These are phyloP conservation scores for Logfia minima DNA, from an alignment of 129 eudicot species.

Conservation along the genomic window DNA sequence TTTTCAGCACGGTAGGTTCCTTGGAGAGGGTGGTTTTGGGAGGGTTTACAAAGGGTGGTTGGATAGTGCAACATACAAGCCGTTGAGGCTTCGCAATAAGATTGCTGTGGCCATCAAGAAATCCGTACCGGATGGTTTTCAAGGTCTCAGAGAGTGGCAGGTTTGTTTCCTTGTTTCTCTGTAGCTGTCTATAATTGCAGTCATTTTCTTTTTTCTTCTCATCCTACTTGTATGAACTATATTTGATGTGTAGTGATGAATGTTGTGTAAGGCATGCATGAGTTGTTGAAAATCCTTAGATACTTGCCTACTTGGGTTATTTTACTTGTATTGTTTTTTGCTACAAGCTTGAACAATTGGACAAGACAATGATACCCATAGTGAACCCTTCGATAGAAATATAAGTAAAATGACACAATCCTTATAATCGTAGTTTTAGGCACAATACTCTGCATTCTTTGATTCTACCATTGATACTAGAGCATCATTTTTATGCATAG, in stretches of 20 bases:
- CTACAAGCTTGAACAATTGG: neutral
- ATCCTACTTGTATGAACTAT: neutral
- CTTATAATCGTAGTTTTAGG: neutral
- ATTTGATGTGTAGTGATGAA: neutral
- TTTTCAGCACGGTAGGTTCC: constrained; percentile 44
- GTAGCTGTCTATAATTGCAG: neutral
- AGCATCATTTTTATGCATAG: neutral
- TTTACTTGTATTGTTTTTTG: neutral
- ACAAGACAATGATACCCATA: neutral
- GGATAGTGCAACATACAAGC: constrained; percentile 50
- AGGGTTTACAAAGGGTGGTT: constrained; percentile 42
- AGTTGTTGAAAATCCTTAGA: neutral
- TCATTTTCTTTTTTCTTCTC: neutral
- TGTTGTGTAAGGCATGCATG: neutral
- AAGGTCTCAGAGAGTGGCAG: constrained; percentile 83
- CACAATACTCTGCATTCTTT: neutral
- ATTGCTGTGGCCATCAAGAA: constrained; percentile 67
- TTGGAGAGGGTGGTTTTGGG: constrained; percentile 80
- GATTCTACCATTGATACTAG: neutral
- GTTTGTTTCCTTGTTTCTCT: constrained; percentile 25
- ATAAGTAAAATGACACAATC: neutral
- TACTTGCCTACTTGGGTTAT: neutral
- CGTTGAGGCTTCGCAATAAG: constrained; percentile 45
- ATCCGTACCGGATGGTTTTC: constrained; percentile 52
- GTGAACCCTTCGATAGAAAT: neutral